phyloP scores from a whole-genome alignment of 2,329 filamentous ascomycete species.

The Exophiala spinifera region DNA sequence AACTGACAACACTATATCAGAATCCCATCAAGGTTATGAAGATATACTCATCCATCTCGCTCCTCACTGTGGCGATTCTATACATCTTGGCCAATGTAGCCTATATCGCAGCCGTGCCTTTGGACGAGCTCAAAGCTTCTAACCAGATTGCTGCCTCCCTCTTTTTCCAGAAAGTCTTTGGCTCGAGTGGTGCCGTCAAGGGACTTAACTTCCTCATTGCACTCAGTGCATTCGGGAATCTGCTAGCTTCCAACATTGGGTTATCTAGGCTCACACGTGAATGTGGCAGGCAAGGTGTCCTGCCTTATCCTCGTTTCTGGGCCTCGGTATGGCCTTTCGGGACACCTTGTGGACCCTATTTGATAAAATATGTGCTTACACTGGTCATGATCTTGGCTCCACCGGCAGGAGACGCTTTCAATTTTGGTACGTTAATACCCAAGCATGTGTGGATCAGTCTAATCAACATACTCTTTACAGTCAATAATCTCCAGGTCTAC shows the following conservation, averaged over 20 bases:
- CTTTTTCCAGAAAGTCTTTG: constrained; percentile 60
- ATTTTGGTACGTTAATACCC: constrained; percentile 4
- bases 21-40: constrained; percentile 57
- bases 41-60: constrained; percentile 48
- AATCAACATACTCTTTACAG: constrained; percentile 26
- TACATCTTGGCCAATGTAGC: constrained; percentile 61
- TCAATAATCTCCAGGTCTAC: constrained; percentile 59
- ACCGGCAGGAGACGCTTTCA: constrained; percentile 62
- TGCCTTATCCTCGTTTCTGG: constrained; percentile 60
- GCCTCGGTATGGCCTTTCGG: constrained; percentile 62
- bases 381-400: constrained; percentile 59
- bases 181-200: constrained; percentile 46
- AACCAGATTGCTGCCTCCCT: constrained; percentile 55
- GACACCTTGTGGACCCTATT: constrained; percentile 59
- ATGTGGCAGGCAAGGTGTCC: constrained; percentile 60
- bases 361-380: constrained; percentile 57
- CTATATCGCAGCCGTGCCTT: constrained; percentile 57
- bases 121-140: constrained; percentile 51
- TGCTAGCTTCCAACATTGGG: constrained; percentile 55
- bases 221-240: constrained; percentile 58
- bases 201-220: constrained; percentile 58
- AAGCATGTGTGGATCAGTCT: neutral
- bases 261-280: constrained; percentile 58
- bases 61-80: constrained; percentile 51
- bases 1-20: neutral